Evolutionary conservation across 805 yeast genomes (phyloP), one percentile per base, ranked within the genome.

Genomic region (Candida xiaguanensis): DNA sequence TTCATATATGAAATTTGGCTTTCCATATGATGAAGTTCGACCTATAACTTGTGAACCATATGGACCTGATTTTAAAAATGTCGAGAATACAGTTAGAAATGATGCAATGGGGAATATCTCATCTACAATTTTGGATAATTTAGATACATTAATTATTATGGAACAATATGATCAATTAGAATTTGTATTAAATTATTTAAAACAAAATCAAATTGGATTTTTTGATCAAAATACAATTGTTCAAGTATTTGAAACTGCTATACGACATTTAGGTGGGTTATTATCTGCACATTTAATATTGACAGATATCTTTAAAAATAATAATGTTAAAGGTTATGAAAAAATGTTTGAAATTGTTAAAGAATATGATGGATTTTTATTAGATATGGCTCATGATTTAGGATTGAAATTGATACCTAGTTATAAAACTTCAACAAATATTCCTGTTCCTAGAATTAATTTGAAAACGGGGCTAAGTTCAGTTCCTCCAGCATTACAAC

Each of bases 41-140:
- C 97, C 98, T 0, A 50, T 85, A 9, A 57, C 82, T 0, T 90
- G 98, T 56, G 58, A 54, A 15, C 83, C 88, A 0, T 75, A 77
- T 36, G 83, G 80, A 3, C 78, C 88, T 9, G 88, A 86, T 52
- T 70, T 63, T 42, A 60, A 59, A 0, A 69, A 83, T 48, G 52
- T 70, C 1, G 51, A 59, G 5, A 81, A 88, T 50, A 66, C 75
- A 2, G 76, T 75, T 16, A 65, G 83, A 32, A 88, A 87, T 54
- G 98, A 90, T 55, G 93, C 84, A 0, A 58, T 88, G 64, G 97
- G 97, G 0, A 88, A 88, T 51, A 81, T 79, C 40, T 78, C 95
- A 0, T 72, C 82, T 49, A 87, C 96, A 0, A 60, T 89, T 34
- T 64, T 90, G 19, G 98, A 90, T 57, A 73, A 85, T 11, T 56